Evolutionary conservation across 2,329 filamentous ascomycete genomes (phyloP), one percentile per base, ranked within the genome.

Genomic region (Purpureocillium lavendulum): DNA sequence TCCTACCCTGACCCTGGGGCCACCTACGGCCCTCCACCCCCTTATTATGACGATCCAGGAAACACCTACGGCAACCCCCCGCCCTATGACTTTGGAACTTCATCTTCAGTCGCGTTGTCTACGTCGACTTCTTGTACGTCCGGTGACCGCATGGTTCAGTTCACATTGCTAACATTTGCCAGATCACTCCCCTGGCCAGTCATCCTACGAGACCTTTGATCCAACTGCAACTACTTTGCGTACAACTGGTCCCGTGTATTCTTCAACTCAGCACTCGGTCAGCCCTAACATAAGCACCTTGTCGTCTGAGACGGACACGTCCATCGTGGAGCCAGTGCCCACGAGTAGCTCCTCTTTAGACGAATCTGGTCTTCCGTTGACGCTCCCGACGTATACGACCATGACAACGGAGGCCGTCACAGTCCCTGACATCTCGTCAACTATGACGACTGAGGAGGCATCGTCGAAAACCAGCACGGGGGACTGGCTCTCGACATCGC

Each of bases 11-110:
- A 26, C 21, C 21, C 21, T 6, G 21, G 21, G 7, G 12, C 29
- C 29, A 14, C 29, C 11, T 14, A 14, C 12, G 29, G n/a, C 29
- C n/a, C n/a, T 12, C 29, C 29, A 13, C 38, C 34, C 2, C 33
- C 43, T n/a, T 44, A 40, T n/a, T 38, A 51, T 36, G 41, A 40
- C 9, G 44, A 48, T 18, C 45, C 49, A 17, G 43, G 33, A 26
- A 44, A 47, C 18, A 34, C 30, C 30, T 49, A 49, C 33, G 44
- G 45, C 4, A 39, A 42, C 31, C 43, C 43, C 10, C 46, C 48
- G 38, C 46, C 49, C 7, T 51, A 51, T 33, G 39, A 42, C 29
- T 43, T 45, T 15, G 48, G 41, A 16, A 44, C 46, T 9, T 37
- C 33, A n/a, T 39, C 30, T 24, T 21, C 30, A 8, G 30, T 13